These are phyloP conservation scores for Kluyveromyces nonfermentans DNA, from an alignment of 805 yeast genomes.

Conservation along the genomic window DNA sequence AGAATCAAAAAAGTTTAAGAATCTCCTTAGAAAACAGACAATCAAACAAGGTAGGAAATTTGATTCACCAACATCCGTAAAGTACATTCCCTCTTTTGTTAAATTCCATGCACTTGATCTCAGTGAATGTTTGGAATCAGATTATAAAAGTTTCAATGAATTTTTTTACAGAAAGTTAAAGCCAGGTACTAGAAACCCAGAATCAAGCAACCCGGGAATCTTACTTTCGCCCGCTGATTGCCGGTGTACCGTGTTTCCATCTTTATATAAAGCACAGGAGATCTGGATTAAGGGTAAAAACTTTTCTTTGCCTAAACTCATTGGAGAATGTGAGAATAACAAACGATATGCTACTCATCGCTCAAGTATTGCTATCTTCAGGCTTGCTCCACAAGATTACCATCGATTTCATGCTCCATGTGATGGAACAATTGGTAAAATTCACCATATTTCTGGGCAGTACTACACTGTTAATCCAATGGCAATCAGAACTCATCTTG, in stretches of 20 bases:
- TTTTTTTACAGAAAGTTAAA: slow-evolving; percentile 76
- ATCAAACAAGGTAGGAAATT: slow-evolving; percentile 78
- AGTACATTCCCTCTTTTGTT: slow-evolving; percentile 66
- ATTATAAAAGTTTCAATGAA: slow-evolving; percentile 71
- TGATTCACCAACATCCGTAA: slow-evolving; percentile 57
- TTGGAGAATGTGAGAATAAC: slow-evolving; percentile 28
- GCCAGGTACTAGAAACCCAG: slow-evolving; percentile 62
- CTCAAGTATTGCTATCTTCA: slow-evolving; percentile 66
- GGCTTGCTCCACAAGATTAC: slow-evolving; percentile 95
- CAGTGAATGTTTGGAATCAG: slow-evolving; percentile 51
- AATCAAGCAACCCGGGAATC: slow-evolving; percentile 41
- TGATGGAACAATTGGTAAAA: slow-evolving; percentile 57
- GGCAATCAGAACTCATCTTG: slow-evolving; percentile 84
- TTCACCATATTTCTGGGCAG: slow-evolving; percentile 71
- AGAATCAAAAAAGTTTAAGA: slow-evolving; percentile 48
- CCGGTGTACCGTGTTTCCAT: slow-evolving; percentile 61
- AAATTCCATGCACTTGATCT: slow-evolving; percentile 75
- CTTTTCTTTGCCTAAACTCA: slow-evolving; percentile 56
- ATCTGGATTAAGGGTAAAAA: slow-evolving; percentile 86
- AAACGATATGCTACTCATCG: slow-evolving; percentile 33
- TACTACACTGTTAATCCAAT: slow-evolving; percentile 95
- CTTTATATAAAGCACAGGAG: slow-evolving; percentile 51
- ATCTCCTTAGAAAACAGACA: slow-evolving; percentile 55
- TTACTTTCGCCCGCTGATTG: slow-evolving; percentile 82
- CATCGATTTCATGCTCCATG: slow-evolving; percentile 91